Conservation (phyloP, 257 asterid species). For the Solanum chiquidenum region DNA sequence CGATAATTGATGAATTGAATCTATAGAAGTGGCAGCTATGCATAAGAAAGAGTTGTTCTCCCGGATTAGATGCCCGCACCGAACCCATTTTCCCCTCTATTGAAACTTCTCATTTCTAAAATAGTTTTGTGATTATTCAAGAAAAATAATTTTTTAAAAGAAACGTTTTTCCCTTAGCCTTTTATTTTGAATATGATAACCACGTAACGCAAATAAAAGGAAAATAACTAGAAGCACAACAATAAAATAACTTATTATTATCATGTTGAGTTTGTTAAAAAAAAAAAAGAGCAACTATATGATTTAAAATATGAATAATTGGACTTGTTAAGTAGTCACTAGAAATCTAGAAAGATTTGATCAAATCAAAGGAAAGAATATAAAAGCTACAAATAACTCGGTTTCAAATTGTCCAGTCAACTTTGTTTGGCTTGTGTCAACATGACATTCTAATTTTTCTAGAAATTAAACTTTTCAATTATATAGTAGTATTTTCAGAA, state of each 20-base stretch:
- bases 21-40: too few species aligned
- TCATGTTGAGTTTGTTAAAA: background rate
- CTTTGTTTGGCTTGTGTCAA: background rate
- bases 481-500: background rate
- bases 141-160: too few species aligned
- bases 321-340: background rate
- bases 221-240: background rate
- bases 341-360: background rate
- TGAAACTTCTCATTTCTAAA: too few species aligned
- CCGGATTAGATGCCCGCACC: too few species aligned
- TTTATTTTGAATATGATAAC: too few species aligned
- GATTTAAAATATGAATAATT: background rate
- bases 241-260: background rate
- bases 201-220: background rate
- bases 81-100: too few species aligned
- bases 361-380: background rate
- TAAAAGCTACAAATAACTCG: background rate
- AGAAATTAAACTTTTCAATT: background rate
- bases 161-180: too few species aligned
- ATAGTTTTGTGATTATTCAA: too few species aligned
- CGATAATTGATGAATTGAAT: too few species aligned
- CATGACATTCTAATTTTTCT: background rate
- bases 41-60: too few species aligned
- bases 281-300: background rate
- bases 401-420: background rate